Evolutionary conservation across 2,329 filamentous ascomycete genomes (phyloP).

Genomic region (Sporothrix humicola): DNA sequence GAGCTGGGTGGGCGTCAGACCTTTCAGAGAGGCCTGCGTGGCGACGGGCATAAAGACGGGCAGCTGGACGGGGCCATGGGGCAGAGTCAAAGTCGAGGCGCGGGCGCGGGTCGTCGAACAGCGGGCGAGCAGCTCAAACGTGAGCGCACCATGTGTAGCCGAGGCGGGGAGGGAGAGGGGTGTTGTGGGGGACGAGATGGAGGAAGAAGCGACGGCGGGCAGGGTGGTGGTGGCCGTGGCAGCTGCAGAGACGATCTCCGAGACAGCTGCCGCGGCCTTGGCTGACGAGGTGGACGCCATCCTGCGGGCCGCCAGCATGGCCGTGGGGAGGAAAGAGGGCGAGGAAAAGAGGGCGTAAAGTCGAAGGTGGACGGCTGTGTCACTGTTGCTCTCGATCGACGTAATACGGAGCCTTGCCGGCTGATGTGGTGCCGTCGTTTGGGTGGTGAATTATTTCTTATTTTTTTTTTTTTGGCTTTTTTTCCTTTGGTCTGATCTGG

Average conservation of each 20-base stretch:
- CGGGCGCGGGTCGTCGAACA: conserved; percentile 84
- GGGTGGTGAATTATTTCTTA: neutral
- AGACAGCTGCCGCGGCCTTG: conserved; percentile 26
- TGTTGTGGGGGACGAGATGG: neutral
- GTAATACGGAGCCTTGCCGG: neutral
- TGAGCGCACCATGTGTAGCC: conserved; percentile 44
- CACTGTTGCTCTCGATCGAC: neutral
- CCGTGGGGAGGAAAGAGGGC: neutral
- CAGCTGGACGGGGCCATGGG: conserved; percentile 87
- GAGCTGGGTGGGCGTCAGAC: conserved; percentile 88
- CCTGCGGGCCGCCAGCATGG: conserved; percentile 39
- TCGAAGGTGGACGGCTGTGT: neutral
- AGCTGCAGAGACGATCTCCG: neutral
- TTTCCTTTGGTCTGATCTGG: neutral
- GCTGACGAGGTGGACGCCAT: conserved; percentile 39
- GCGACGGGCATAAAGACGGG: conserved; percentile 99
- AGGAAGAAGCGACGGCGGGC: neutral
- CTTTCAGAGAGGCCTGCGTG: conserved; percentile 94
- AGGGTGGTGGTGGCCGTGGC: neutral
- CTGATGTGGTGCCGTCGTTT: neutral
- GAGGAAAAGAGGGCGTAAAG: neutral
- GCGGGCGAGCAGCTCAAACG: conserved; percentile 42
- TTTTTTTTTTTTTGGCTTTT: neutral
- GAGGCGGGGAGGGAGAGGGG: conserved; percentile 31
- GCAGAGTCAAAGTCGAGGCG: conserved; percentile 83